phyloP scores from a whole-genome alignment of 352 stramenopile species.

The Phytophthora sojae region DNA sequence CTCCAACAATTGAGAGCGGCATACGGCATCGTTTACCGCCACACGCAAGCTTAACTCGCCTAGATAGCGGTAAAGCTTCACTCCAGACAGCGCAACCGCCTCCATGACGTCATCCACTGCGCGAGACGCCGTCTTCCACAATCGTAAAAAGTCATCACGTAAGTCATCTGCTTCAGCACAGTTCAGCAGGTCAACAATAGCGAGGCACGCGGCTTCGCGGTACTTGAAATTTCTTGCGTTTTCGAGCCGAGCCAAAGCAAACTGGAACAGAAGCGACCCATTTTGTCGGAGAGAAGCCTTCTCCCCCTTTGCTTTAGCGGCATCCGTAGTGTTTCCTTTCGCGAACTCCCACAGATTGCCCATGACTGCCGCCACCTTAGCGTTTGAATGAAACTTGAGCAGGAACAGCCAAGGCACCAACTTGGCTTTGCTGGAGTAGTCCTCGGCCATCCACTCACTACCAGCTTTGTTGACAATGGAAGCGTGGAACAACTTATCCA shows the following conservation, averaged over 20 bases:
- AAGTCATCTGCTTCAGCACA: slow-evolving; percentile 57
- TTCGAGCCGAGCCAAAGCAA: slow-evolving; percentile 66
- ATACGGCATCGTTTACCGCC: slow-evolving; percentile 53
- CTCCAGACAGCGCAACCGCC: slow-evolving; percentile 57
- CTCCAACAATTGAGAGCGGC: slow-evolving; percentile 61
- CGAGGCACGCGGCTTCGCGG: slow-evolving; percentile 71
- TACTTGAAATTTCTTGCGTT: slow-evolving; percentile 85
- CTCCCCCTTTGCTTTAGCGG: slow-evolving; percentile 39
- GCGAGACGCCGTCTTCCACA: slow-evolving; percentile 75
- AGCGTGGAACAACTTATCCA: slow-evolving; percentile 54
- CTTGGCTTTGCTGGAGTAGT: slow-evolving; percentile 59
- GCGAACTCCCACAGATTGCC: slow-evolving; percentile 73
- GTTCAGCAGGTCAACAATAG: slow-evolving; percentile 72
- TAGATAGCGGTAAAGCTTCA: slow-evolving; percentile 82
- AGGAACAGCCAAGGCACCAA: slow-evolving; percentile 80
- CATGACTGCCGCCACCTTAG: slow-evolving; percentile 73
- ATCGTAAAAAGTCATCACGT: slow-evolving; percentile 53
- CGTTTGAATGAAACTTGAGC: slow-evolving; percentile 80
- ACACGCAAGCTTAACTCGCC: slow-evolving; percentile 80
- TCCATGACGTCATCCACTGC: slow-evolving; percentile 87
- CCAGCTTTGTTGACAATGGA: slow-evolving; percentile 64
- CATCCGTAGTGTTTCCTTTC: slow-evolving; percentile 38
- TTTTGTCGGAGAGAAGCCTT: slow-evolving; percentile 64
- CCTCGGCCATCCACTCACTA: slow-evolving; percentile 62
- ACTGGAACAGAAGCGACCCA: slow-evolving; percentile 62